phyloP scores from a whole-genome alignment of 1,284 basidiomycete species.

The Naganishia albida region DNA sequence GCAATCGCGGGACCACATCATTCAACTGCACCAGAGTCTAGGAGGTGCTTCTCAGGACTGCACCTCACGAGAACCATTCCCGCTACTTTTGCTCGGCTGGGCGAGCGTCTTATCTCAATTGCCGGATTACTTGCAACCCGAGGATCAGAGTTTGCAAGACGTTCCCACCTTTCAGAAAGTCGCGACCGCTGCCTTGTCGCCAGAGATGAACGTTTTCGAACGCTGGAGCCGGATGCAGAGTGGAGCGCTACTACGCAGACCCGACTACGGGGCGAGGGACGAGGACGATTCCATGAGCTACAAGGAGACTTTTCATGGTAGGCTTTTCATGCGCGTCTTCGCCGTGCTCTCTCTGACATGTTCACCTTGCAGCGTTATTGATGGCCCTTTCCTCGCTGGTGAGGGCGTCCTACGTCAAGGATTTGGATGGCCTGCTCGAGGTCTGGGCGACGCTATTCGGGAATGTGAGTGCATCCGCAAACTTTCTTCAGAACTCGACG shows the following conservation, averaged over 20 bases:
- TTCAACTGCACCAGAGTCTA: slow-evolving; percentile 23
- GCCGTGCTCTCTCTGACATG: background rate
- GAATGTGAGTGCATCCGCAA: background rate
- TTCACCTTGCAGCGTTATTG: background rate
- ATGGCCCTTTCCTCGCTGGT: slow-evolving; percentile 19
- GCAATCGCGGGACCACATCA: slow-evolving; percentile 29
- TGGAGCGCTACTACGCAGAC: slow-evolving; percentile 27
- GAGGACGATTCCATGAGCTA: slow-evolving; percentile 28
- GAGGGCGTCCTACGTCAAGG: slow-evolving; percentile 21
- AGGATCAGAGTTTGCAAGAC: background rate
- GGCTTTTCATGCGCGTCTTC: background rate
- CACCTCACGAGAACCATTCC: slow-evolving; percentile 26
- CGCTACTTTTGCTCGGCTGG: slow-evolving; percentile 33
- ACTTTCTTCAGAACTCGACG: background rate
- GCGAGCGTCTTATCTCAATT: slow-evolving; percentile 30
- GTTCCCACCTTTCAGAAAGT: slow-evolving; percentile 30
- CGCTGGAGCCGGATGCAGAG: slow-evolving; percentile 31
- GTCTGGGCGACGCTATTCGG: slow-evolving; percentile 22
- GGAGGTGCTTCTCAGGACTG: slow-evolving; percentile 21
- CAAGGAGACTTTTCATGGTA: slow-evolving; percentile 32
- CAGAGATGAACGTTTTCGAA: slow-evolving; percentile 27
- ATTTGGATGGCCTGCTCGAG: slow-evolving; percentile 16
- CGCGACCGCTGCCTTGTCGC: slow-evolving; percentile 24
- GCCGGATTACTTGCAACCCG: slow-evolving; percentile 22
- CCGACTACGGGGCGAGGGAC: slow-evolving; percentile 21